These are phyloP conservation scores for Adiantum capillusveneris DNA, from an alignment of 75 land plant species.

Conservation along the genomic window DNA sequence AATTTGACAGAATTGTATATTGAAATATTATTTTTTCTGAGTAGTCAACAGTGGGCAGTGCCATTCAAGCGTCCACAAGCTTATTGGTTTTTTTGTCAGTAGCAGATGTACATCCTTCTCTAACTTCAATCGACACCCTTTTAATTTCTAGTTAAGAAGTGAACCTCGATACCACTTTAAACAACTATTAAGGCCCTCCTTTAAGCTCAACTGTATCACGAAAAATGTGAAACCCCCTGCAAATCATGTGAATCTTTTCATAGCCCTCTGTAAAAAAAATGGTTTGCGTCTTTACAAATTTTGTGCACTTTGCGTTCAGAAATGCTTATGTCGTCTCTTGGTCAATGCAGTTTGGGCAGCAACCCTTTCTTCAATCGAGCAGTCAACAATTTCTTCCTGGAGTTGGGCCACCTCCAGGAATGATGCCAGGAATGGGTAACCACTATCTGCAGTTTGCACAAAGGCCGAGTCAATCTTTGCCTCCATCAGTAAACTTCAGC, in stretches of 20 bases:
- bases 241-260: no score
- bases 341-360: slow-evolving; percentile 51
- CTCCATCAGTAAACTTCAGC: slow-evolving; percentile 23
- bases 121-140: no score
- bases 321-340: not conserved
- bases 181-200: not conserved
- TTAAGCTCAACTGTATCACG: not conserved
- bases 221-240: no score
- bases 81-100: no score
- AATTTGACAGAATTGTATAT: no score
- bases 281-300: not conserved
- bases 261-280: not conserved
- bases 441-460: slow-evolving; percentile 53
- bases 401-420: slow-evolving; percentile 9
- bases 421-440: slow-evolving; percentile 16
- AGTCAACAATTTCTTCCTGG: slow-evolving; percentile 47
- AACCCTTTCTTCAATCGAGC: slow-evolving; percentile 35
- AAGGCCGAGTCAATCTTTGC: slow-evolving; percentile 37
- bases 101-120: no score
- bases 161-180: not conserved
- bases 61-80: no score
- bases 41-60: no score
- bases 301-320: not conserved
- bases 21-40: no score
- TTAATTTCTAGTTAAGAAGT: not conserved